Conservation (phyloP, 2,329 filamentous ascomycete genomes). For the Aspergillus sp. region DNA sequence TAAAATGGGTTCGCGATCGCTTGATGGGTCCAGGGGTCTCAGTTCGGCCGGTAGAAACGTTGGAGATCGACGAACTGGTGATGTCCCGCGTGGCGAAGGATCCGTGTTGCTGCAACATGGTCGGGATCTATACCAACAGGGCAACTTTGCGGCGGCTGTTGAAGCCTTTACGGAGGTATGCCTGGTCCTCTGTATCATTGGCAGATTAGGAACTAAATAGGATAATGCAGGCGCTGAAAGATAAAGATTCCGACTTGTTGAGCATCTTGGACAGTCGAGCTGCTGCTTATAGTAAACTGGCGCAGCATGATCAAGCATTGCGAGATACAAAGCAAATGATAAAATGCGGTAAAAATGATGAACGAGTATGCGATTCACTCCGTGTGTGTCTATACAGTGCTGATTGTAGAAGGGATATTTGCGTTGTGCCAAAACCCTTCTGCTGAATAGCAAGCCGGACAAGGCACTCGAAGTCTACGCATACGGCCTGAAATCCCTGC, state of each 20-base stretch:
- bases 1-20: not conserved
- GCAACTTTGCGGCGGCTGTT: conserved; percentile 39
- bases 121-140: conserved; percentile 37
- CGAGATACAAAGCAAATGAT: conserved; percentile 54
- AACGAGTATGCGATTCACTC: conserved; percentile 34
- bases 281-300: conserved; percentile 49
- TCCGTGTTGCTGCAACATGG: conserved; percentile 33
- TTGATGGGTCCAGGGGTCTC: conserved; percentile 2
- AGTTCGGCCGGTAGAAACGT: not conserved
- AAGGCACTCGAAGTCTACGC: conserved; percentile 52
- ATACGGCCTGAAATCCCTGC: conserved; percentile 50
- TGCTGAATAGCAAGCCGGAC: conserved; percentile 43
- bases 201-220: not conserved
- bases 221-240: conserved; percentile 28
- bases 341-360: conserved; percentile 42
- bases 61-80: not conserved
- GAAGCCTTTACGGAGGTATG: conserved; percentile 36
- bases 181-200: not conserved
- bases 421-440: conserved; percentile 45
- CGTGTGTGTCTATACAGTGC: not conserved
- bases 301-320: conserved; percentile 45
- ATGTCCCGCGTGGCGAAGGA: conserved; percentile 11
- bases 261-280: conserved; percentile 51
- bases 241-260: conserved; percentile 17
- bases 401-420: conserved; percentile 44